These are phyloP conservation scores for Spathaspora boniae DNA, from an alignment of 805 yeast genomes.

Conservation along the genomic window DNA sequence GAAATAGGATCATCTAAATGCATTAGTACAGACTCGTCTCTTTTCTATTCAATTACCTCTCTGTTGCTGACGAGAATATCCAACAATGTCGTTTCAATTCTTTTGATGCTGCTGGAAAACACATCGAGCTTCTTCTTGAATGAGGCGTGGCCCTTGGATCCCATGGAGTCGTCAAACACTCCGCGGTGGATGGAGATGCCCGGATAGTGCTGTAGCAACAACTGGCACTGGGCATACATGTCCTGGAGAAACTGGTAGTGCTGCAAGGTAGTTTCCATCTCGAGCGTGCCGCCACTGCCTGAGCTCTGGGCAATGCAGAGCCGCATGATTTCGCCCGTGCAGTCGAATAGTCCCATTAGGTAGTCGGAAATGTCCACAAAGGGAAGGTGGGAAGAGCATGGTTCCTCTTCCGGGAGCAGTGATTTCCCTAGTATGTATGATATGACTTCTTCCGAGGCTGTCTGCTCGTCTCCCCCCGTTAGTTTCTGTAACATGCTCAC, in stretches of 20 bases:
- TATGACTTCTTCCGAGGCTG: not conserved
- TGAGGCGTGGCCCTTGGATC: constrained; percentile 10
- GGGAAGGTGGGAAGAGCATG: too few species aligned
- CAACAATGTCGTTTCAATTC: constrained; percentile 21
- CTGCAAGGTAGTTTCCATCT: constrained; percentile 10
- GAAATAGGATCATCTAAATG: not conserved
- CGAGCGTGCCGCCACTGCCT: constrained; percentile 10
- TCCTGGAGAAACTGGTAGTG: constrained; percentile 17
- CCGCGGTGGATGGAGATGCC: constrained; percentile 17
- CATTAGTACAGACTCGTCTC: not conserved
- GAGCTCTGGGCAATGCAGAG: constrained; percentile 29
- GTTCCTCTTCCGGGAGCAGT: not conserved
- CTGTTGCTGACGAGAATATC: constrained; percentile 19
- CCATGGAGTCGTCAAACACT: constrained; percentile 11
- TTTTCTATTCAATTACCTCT: constrained; percentile 10
- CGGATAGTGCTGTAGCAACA: constrained; percentile 16
- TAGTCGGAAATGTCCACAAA: constrained; percentile 23
- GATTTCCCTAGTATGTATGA: not conserved
- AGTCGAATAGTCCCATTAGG: constrained; percentile 38
- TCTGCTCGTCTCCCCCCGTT: not conserved
- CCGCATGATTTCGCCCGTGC: constrained; percentile 42
- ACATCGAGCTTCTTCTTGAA: constrained; percentile 21
- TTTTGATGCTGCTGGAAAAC: constrained; percentile 19
- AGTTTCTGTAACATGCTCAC: constrained; percentile 4
- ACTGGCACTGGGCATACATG: constrained; percentile 11